A percentile compares a stretch with the other conserved stretches of the same genome.
phyloP scores from a whole-genome alignment of 2,329 filamentous ascomycete species.

The Colletotrichum euphorbiae region DNA sequence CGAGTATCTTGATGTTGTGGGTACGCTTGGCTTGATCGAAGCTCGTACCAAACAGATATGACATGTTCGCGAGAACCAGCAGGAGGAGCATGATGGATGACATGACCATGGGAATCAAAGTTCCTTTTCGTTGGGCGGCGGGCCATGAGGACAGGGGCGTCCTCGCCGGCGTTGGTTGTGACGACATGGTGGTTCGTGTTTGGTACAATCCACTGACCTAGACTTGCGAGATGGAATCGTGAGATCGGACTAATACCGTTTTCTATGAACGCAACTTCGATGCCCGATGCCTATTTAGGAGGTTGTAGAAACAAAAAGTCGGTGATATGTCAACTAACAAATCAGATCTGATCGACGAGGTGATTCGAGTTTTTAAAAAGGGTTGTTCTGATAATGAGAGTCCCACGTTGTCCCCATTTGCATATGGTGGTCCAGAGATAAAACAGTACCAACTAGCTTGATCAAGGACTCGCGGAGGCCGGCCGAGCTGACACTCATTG shows the following conservation, averaged over 20 bases:
- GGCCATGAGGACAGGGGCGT: constrained; percentile 26
- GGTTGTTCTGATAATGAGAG: background rate
- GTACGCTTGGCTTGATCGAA: constrained; percentile 43
- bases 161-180: background rate
- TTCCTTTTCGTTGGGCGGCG: constrained; percentile 3
- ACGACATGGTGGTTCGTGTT: constrained; percentile 10
- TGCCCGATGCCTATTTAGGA: background rate
- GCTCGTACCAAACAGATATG: constrained; percentile 50
- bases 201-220: background rate
- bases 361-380: constrained; percentile 5
- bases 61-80: constrained; percentile 30
- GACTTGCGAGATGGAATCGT: background rate
- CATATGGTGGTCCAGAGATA: background rate
- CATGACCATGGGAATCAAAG: constrained; percentile 19
- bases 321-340: background rate
- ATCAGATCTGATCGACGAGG: background rate
- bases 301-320: background rate
- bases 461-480: constrained; percentile 11
- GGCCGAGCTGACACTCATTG: background rate
- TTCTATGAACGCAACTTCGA: background rate
- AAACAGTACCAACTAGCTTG: background rate
- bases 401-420: background rate
- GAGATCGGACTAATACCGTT: background rate
- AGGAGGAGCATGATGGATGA: constrained; percentile 25
- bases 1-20: constrained; percentile 46